These are phyloP conservation scores for Aschersonia sp. DNA, from an alignment of 2,329 filamentous ascomycete genomes.

Conservation along the genomic window DNA sequence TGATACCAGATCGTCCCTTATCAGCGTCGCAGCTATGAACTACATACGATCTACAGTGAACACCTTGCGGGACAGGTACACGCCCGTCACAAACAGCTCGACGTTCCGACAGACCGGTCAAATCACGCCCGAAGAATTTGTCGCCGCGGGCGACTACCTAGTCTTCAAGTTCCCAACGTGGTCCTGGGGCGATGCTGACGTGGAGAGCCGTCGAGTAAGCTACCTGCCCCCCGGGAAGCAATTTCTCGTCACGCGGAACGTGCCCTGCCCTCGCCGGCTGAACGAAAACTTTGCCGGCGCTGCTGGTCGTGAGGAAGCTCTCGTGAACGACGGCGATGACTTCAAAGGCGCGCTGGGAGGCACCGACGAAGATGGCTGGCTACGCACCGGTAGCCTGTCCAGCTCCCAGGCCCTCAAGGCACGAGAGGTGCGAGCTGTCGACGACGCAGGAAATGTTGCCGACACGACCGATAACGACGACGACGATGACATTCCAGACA, in stretches of 20 bases:
- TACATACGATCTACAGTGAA: conserved; percentile 87
- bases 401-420: conserved; percentile 64
- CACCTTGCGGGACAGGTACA: conserved; percentile 80
- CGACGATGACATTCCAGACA: conserved; percentile 83
- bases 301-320: conserved; percentile 70
- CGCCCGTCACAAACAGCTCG: conserved; percentile 76
- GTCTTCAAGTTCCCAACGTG: conserved; percentile 99
- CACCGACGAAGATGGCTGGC: conserved; percentile 75
- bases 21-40: conserved; percentile 46
- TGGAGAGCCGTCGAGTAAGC: conserved; percentile 59
- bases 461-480: conserved; percentile 56
- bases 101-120: conserved; percentile 89
- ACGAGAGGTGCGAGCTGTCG: conserved; percentile 72
- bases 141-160: conserved; percentile 89
- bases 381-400: conserved; percentile 69
- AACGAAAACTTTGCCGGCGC: conserved; percentile 89
- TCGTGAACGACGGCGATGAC: conserved; percentile 67
- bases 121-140: conserved; percentile 94
- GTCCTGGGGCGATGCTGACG: conserved; percentile 86
- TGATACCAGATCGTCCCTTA: background rate
- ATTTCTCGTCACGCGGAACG: conserved; percentile 85
- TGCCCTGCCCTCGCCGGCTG: conserved; percentile 82
- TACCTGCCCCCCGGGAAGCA: conserved; percentile 85
- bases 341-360: conserved; percentile 31
- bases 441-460: conserved; percentile 76